Base-by-base conservation (phyloP, 305 asterid genomes). In the Fraxinus ornus region DNA sequence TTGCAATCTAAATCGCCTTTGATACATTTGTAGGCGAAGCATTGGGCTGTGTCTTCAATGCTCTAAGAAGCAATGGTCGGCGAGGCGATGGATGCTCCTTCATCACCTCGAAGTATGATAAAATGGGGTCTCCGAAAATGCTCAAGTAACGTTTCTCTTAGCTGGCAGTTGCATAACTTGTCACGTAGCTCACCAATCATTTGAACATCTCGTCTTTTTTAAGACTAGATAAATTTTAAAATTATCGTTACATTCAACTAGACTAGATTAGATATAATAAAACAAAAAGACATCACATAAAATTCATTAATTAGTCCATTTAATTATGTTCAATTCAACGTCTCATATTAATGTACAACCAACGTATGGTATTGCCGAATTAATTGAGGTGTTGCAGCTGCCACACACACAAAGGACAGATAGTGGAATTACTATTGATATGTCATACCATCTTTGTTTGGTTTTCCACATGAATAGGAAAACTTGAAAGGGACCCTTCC, bases 401-500 rank as follows among this genome's bases (percentile, higher is more conserved):
- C 26, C 39, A 44, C 41, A 37, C 33, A 75, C 71, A 79, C 28
- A 74, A 80, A 28, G 82, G 60, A 83, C 81, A 47, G 70, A 66
- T 79, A 74, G 75, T 83, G 44, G 78, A 79, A 80, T 80, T 78
- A 83, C 86, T 83, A n/a, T 85, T 83, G 80, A 78, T 55, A 33
- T 85, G 41, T 84, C 81, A 83, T 73, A 44, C 83, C 17, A 60
- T 30, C 81, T 81, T 81, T 88, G 66, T 83, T 64, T 82, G 78
- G 68, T 80, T 82, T 78, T 57, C 78, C 71, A 80, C 60, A 73
- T 35, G 83, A 75, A 80, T 79, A 78, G 83, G 49, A 78, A 36
- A 82, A 37, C 82, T 47, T 78, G 91, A 88, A 75, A 80, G 77
- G 49, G 89, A 86, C 88, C 86, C 81, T 83, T 82, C 86, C 7